Percentiles rank a stretch among this genome's conserved stretches.
These are phyloP conservation scores for Citrus hindsii DNA, from an alignment of 345 rosid genomes.

Conservation along the genomic window DNA sequence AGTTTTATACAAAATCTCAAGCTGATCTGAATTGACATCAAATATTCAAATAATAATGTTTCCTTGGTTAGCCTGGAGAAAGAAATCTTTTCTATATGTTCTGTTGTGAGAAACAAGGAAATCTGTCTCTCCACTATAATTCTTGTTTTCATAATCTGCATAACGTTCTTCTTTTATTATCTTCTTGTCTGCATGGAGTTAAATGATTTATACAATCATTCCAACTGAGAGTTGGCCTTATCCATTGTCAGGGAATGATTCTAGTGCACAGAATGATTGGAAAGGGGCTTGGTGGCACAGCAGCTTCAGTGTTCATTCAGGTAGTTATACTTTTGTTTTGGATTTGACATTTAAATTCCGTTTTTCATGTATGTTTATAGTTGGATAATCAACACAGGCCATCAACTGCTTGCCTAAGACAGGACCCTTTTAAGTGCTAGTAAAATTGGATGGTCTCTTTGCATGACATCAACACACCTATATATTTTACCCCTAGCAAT, in stretches of 20 bases:
- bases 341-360: neutral
- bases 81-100: neutral
- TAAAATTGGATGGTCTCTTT: neutral
- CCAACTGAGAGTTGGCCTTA: neutral
- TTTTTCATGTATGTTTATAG: neutral
- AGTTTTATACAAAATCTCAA: neutral
- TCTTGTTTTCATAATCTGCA: neutral
- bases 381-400: neutral
- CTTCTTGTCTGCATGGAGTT: neutral
- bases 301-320: conserved; percentile 62
- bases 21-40: neutral
- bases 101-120: neutral
- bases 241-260: conserved; percentile 63
- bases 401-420: neutral
- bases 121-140: no score
- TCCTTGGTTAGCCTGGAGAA: neutral
- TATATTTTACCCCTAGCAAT: neutral
- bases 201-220: neutral
- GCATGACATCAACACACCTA: neutral
- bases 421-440: neutral
- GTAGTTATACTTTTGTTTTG: conserved; percentile 25
- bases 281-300: conserved; percentile 98
- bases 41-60: neutral
- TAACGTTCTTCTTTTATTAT: neutral
- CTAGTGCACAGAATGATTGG: conserved; percentile 93